Evolutionary conservation across 805 yeast species (phyloP).

Genomic region (Wickerhamiella domercqiae): DNA sequence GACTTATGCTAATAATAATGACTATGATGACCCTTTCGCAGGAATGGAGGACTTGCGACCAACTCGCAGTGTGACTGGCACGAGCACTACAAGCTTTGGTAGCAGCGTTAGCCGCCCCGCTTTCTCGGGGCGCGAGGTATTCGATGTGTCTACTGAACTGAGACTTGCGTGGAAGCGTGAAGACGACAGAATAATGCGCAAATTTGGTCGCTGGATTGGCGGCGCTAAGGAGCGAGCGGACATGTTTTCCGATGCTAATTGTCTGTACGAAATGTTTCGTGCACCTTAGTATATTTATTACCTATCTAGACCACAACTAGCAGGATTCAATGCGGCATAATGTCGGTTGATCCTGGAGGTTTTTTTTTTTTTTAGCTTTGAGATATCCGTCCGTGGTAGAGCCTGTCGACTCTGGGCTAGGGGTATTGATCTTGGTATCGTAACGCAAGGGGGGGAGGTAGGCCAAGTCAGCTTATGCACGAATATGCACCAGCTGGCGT

Average conservation of each 20-base stretch:
- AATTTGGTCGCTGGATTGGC: slow-evolving; percentile 20
- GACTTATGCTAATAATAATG: slow-evolving; percentile 15
- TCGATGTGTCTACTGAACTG: slow-evolving; percentile 10
- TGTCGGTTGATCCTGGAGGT: neutral
- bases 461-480: too few species aligned
- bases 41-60: slow-evolving; percentile 12
- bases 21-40: slow-evolving; percentile 18
- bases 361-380: too few species aligned
- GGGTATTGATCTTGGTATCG: neutral
- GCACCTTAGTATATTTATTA: neutral
- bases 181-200: slow-evolving; percentile 19
- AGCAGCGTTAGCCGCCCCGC: slow-evolving; percentile 14
- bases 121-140: slow-evolving; percentile 13
- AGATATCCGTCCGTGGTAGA: too few species aligned
- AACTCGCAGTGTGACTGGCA: slow-evolving; percentile 5
- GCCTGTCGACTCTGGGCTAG: too few species aligned
- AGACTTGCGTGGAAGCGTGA: slow-evolving; percentile 17
- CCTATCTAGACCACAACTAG: too few species aligned
- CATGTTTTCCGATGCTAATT: slow-evolving; percentile 1
- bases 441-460: too few species aligned
- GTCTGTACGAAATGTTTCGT: slow-evolving; percentile 1
- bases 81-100: slow-evolving; percentile 6
- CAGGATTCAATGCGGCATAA: neutral
- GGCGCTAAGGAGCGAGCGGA: slow-evolving; percentile 14
- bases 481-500: too few species aligned